Percentiles rank a stretch among this genome's conserved stretches.
phyloP scores from a whole-genome alignment of 2,329 filamentous ascomycete species.

The Ascochyta pisi region DNA sequence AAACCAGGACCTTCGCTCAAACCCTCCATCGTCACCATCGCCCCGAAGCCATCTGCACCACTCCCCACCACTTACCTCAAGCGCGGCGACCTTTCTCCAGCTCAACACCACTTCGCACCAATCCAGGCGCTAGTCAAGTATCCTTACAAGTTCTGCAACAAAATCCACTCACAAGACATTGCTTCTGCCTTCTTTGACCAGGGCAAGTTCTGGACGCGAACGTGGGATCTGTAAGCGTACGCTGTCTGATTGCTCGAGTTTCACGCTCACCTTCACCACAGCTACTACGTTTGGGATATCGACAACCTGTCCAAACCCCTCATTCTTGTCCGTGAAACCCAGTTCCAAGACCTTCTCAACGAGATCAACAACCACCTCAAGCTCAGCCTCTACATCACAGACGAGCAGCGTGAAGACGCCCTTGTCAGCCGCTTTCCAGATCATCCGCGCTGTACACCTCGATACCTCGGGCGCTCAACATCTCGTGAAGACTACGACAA shows the following conservation, averaged over 20 bases:
- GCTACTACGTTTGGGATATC: constrained; percentile 69
- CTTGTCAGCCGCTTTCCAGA: constrained; percentile 69
- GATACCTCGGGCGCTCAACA: constrained; percentile 68
- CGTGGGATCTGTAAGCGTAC: constrained; percentile 77
- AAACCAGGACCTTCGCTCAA: constrained; percentile 23
- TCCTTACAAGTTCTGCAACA: constrained; percentile 65
- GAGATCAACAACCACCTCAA: constrained; percentile 67
- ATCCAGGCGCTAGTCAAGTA: constrained; percentile 62
- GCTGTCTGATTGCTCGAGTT: constrained; percentile 28
- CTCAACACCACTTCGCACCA: constrained; percentile 49
- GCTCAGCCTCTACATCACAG: constrained; percentile 65
- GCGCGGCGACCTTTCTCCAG: constrained; percentile 43
- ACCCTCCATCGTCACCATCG: constrained; percentile 1
- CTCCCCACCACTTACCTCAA: constrained; percentile 27
- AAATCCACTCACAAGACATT: constrained; percentile 55
- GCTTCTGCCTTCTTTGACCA: constrained; percentile 63
- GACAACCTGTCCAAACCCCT: constrained; percentile 57
- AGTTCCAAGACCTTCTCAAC: constrained; percentile 70
- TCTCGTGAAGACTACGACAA: constrained; percentile 55
- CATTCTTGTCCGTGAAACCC: constrained; percentile 70
- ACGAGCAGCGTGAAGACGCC: constrained; percentile 56
- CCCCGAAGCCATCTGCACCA: background rate
- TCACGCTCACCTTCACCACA: constrained; percentile 40
- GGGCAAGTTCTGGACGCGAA: constrained; percentile 63
- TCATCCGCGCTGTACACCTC: constrained; percentile 67